Conservation (phyloP, 202 grass and related monocot species). For the Eragrostis tef region DNA sequence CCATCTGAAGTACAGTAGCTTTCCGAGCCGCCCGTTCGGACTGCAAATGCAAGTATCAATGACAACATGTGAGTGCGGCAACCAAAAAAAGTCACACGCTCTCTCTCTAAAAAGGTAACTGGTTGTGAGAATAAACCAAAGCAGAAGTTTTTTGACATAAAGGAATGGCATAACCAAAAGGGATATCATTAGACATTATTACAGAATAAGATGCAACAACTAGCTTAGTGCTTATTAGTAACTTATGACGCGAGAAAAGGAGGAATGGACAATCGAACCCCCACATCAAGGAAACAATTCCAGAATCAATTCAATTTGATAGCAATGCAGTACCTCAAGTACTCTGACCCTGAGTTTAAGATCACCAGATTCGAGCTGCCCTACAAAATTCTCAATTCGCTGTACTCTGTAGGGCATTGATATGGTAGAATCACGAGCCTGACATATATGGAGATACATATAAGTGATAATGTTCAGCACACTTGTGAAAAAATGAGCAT, state of each 20-base stretch:
- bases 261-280: background rate
- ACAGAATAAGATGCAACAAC: background rate
- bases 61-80: background rate
- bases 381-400: constrained; percentile 85
- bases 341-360: constrained; percentile 92
- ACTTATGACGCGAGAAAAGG: background rate
- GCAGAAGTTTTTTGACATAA: background rate
- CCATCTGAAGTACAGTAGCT: constrained; percentile 86
- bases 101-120: constrained; percentile 1
- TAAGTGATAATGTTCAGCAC: constrained; percentile 16
- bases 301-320: background rate
- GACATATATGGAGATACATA: constrained; percentile 12
- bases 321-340: constrained; percentile 73
- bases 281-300: constrained; percentile 16
- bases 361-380: constrained; percentile 90
- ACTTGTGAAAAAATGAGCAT: constrained; percentile 5
- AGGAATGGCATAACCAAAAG: background rate
- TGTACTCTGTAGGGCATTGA: constrained; percentile 94
- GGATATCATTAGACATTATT: background rate
- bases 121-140: background rate
- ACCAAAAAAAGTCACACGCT: background rate
- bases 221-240: constrained; percentile 16
- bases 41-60: constrained; percentile 54
- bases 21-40: constrained; percentile 86
- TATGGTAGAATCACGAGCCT: constrained; percentile 84